Conservation (phyloP, 2,329 filamentous ascomycete genomes). For the Hymenoscyphus fructigenus region DNA sequence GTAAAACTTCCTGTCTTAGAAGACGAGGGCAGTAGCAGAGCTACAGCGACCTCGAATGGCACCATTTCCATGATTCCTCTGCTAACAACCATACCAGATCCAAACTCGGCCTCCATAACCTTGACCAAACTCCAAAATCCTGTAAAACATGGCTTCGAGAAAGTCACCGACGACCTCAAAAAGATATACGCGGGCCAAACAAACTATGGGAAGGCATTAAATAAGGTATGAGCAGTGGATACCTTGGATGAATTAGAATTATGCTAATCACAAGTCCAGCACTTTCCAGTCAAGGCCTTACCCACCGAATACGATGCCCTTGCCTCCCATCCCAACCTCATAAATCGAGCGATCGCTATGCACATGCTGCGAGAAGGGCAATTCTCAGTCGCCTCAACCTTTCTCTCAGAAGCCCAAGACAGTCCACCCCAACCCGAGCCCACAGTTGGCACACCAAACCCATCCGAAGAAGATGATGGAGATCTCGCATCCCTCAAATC, state of each 20-base stretch:
- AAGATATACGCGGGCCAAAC: slow-evolving; percentile 80
- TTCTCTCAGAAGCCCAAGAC: slow-evolving; percentile 68
- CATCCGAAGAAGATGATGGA: slow-evolving; percentile 32
- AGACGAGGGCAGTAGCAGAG: not conserved
- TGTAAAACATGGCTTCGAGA: slow-evolving; percentile 76
- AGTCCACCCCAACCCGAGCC: slow-evolving; percentile 42
- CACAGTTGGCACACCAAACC: slow-evolving; percentile 36
- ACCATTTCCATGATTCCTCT: not conserved
- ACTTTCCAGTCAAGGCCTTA: slow-evolving; percentile 54
- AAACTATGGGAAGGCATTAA: slow-evolving; percentile 80
- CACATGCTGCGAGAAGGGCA: slow-evolving; percentile 93
- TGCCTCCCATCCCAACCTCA: slow-evolving; percentile 69
- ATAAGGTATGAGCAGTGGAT: slow-evolving; percentile 58
- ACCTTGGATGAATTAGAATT: not conserved
- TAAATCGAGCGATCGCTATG: slow-evolving; percentile 95
- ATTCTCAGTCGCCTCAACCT: slow-evolving; percentile 83
- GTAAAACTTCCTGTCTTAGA: slow-evolving; percentile 35
- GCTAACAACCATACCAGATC: slow-evolving; percentile 48
- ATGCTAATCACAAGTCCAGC: slow-evolving; percentile 25
- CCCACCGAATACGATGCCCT: slow-evolving; percentile 80
- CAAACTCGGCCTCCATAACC: slow-evolving; percentile 68
- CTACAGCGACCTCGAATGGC: not conserved
- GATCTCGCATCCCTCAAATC: slow-evolving; percentile 61
- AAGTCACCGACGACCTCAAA: slow-evolving; percentile 77
- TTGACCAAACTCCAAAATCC: slow-evolving; percentile 85